Percentiles rank a stretch among this genome's conserved stretches.
These are phyloP conservation scores for Colletotrichum salicis DNA, from an alignment of 2,329 filamentous ascomycete genomes.

Conservation along the genomic window DNA sequence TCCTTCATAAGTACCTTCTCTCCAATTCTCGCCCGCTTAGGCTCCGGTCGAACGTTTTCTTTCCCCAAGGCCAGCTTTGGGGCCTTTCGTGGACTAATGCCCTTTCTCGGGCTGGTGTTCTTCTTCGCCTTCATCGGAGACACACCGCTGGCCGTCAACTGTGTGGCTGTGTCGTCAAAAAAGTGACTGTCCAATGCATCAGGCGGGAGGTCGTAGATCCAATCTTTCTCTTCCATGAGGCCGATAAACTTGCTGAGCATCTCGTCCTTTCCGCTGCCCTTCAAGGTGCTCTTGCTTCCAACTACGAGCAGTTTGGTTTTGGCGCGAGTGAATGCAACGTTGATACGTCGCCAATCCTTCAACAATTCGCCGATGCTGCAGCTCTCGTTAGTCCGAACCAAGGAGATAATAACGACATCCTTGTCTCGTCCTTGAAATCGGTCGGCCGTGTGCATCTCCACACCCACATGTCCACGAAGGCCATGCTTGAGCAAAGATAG, in stretches of 20 bases:
- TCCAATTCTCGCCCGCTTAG: slow-evolving; percentile 68
- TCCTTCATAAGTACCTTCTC: slow-evolving; percentile 72
- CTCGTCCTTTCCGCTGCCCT: slow-evolving; percentile 75
- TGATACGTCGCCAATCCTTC: slow-evolving; percentile 91
- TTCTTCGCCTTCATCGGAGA: slow-evolving; percentile 25
- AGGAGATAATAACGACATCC: slow-evolving; percentile 86
- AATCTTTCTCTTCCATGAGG: slow-evolving; percentile 81
- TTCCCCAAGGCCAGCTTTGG: slow-evolving; percentile 44
- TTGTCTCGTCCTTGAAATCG: slow-evolving; percentile 98
- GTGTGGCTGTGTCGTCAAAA: slow-evolving; percentile 70
- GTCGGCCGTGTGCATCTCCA: slow-evolving; percentile 97
- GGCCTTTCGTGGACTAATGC: background rate
- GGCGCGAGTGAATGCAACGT: slow-evolving; percentile 93
- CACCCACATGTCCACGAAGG: slow-evolving; percentile 68
- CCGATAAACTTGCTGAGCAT: slow-evolving; percentile 80
- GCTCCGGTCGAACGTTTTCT: slow-evolving; percentile 60
- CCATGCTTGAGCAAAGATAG: slow-evolving; percentile 82
- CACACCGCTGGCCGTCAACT: slow-evolving; percentile 50
- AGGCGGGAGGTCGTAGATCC: slow-evolving; percentile 79
- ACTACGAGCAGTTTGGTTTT: slow-evolving; percentile 91
- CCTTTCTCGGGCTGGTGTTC: slow-evolving; percentile 12
- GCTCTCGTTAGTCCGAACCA: slow-evolving; percentile 87
- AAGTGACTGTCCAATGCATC: slow-evolving; percentile 74
- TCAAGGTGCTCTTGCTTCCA: slow-evolving; percentile 83
- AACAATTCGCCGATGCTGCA: slow-evolving; percentile 89